Base-by-base conservation (phyloP, 2,329 filamentous ascomycete species). In the Dothidotthia symphoricarpi region DNA sequence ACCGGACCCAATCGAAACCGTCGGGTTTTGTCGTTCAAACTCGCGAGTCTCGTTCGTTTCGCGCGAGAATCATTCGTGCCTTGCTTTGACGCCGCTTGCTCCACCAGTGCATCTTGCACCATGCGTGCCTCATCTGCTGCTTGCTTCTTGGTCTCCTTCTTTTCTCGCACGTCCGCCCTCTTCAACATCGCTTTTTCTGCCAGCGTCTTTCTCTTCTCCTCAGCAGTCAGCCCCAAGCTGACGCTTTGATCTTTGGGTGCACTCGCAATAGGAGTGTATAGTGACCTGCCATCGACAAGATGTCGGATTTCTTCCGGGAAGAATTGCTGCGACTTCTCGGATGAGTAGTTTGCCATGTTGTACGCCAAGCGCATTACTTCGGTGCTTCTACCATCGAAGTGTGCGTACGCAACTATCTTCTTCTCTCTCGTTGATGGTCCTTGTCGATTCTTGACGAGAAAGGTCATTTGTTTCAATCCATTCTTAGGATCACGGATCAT, bases 381-480 rank as follows among this genome's bases (percentile, higher is more conserved):
- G 2, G 68, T 64, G 30, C 73, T 69, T 10, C 67, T 63, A 6
- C 72, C 59, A 6, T 67, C 57, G 24, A 80, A 62, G 2, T 73
- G 63, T 14, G 72, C 67, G 32, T 71, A 67, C 9, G 69, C 68
- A 17, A 81, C 51, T 12, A 83, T 70, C 4, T 64, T 68, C 37
- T 72, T 76, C n/a, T 68, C 74, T 13, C 74, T 65, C 51, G 72
- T 70, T 3, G 36, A 45, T 7, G 41, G 45, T 3, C 49, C 49
- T 9, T 47, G 43, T 28, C 47, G 38, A 19, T 45, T 46, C 9
- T 49, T 50, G 13, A 59, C 39, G 5, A 45, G 35, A 29, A 62
- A 62, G 4, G 69, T 52, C 30, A 77, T 56, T 43, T 75, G 74
- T 31, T 72, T 75, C 27, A 83, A 58, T 37, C 73, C 75, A 9